Evolutionary conservation across 2,329 filamentous ascomycete genomes (phyloP).

Genomic region (Penicillium expansum): DNA sequence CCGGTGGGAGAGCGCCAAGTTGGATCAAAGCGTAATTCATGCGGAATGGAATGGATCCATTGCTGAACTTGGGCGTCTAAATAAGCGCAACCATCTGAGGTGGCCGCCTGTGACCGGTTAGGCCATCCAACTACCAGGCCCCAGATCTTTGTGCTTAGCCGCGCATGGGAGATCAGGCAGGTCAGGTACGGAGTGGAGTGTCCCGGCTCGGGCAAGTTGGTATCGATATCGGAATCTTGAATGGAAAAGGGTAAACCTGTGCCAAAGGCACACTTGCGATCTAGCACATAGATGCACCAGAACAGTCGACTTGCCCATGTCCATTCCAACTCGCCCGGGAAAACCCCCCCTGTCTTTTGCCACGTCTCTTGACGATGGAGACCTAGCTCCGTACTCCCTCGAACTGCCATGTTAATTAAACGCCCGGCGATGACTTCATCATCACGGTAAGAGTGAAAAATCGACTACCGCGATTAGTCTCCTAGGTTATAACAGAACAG

Average conservation of each 20-base stretch:
- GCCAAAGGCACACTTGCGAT: slow-evolving; percentile 54
- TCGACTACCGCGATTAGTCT: slow-evolving; percentile 27
- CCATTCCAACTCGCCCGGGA: slow-evolving; percentile 38
- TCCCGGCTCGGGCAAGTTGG: slow-evolving; percentile 47
- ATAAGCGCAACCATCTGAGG: slow-evolving; percentile 43
- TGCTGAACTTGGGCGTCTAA: too few species aligned
- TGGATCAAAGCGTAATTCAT: slow-evolving; percentile 41
- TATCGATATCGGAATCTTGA: slow-evolving; percentile 51
- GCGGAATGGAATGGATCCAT: too few species aligned
- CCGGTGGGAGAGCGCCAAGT: slow-evolving; percentile 17
- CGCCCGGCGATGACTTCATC: slow-evolving; percentile 53
- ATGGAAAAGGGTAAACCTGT: slow-evolving; percentile 52
- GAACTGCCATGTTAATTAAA: slow-evolving; percentile 47
- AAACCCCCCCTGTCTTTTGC: slow-evolving; percentile 32
- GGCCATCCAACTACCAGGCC: slow-evolving; percentile 43
- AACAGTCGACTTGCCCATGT: slow-evolving; percentile 43
- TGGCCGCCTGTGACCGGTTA: slow-evolving; percentile 30
- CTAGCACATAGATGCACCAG: slow-evolving; percentile 54
- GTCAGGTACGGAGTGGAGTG: slow-evolving; percentile 43
- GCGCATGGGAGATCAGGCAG: slow-evolving; percentile 51
- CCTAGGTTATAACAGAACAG: too few species aligned
- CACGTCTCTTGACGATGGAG: slow-evolving; percentile 49
- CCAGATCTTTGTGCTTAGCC: slow-evolving; percentile 50
- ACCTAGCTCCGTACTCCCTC: slow-evolving; percentile 50
- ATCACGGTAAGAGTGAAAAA: slow-evolving; percentile 45